Evolutionary conservation across 192 early-diverging fungal species (phyloP), one percentile per base, ranked within the genome.

Genomic region (Coemansia sp.): DNA sequence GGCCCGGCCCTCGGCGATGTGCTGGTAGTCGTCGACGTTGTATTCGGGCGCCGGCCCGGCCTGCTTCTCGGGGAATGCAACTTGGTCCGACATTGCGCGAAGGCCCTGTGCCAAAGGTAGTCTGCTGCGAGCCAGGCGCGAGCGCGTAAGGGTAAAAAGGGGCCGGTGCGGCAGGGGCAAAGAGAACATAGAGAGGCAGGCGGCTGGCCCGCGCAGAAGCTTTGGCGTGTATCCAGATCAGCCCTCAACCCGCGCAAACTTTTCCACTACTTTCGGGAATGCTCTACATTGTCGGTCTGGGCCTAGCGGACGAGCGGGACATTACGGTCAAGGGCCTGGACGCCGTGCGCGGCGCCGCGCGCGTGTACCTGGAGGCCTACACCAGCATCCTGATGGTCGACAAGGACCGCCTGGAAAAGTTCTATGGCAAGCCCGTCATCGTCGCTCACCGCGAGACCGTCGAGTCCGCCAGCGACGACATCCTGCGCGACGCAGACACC

Each of bases 381-480:
- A 98, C 95, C 5, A 87, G 85, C 33, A 92, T 98, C 34, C 78
- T 98, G 51, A 87, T 88, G 66, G 83, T 92, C 14, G 82, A 85
- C 48, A 89, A 86, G 60, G 35, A 50, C 35, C 51, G 48, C 6
- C 59, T 73, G 28, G 90, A 97, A 80, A 80, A 76, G 23, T 92
- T 90, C 47, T 97, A 99, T 60, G 89, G 81, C 25, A 87, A 89
- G 56, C 56, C 78, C 34, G 79, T 99, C 1, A 79, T 82, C 2
- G 47, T 97, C n/a, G 96, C 96, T 2, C 91, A 99, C 64, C 82
- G 96, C 52, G 96, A 99, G 74, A 91, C 94, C 78, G 96, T 99
- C 13, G 96, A 99, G 75, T 84, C 86, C 1, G 83, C 87, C 22
- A 85, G 88, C 25, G 93, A 96, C 56, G 62, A 78, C 5, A 99